Conservation (phyloP, 139 green algal species). For the Diplosphaera chodatii region DNA sequence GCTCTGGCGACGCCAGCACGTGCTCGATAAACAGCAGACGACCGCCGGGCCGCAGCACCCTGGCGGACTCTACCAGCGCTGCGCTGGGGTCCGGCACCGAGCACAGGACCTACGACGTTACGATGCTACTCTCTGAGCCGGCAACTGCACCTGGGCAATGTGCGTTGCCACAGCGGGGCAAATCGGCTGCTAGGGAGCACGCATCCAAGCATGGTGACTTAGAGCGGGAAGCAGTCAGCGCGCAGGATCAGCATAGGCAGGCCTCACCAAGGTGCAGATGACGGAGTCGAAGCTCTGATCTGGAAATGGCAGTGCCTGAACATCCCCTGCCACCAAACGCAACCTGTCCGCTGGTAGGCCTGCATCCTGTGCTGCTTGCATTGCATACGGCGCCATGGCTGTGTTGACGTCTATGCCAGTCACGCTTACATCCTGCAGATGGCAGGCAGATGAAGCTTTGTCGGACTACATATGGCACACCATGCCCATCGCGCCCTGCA, state of each 20-base stretch:
- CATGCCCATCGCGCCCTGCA: too few species aligned
- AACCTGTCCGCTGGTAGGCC: conserved; percentile 14
- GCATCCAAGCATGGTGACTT: too few species aligned
- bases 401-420: conserved; percentile 58
- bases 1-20: conserved; percentile 21
- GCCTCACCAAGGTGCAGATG: conserved; percentile 53
- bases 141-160: too few species aligned
- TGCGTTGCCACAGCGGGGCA: too few species aligned
- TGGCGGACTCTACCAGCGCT: conserved; percentile 36
- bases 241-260: too few species aligned
- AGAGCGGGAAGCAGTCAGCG: too few species aligned
- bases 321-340: conserved; percentile 32
- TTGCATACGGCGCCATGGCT: conserved; percentile 44
- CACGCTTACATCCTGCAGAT: conserved; percentile 19
- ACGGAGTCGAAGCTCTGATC: conserved; percentile 45
- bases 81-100: conserved; percentile 34
- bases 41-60: conserved; percentile 57
- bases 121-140: too few species aligned
- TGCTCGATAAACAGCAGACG: conserved; percentile 66
- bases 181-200: too few species aligned
- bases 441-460: too few species aligned
- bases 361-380: conserved; percentile 10
- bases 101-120: conserved; percentile 60
- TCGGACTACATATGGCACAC: too few species aligned
- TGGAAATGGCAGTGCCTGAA: conserved; percentile 42